Percentiles rank a stretch among this genome's conserved stretches.
phyloP scores from a whole-genome alignment of 768 basidiomycete genomes.

The Rhodosporidiobolus sp. region DNA sequence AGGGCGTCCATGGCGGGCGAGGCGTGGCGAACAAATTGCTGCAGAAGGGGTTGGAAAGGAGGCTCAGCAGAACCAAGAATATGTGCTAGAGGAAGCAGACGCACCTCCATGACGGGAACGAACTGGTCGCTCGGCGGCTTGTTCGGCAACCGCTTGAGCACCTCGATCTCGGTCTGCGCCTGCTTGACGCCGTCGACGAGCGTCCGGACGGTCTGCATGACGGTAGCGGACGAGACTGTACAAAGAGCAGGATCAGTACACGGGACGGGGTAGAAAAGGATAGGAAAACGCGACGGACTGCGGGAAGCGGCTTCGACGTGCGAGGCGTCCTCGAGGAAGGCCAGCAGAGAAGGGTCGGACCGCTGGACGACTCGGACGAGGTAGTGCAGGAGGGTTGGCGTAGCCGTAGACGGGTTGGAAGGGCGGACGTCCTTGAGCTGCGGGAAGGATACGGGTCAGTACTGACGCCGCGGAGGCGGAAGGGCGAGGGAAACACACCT shows the following conservation, averaged over 20 bases:
- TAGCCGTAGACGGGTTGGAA: conserved; percentile 59
- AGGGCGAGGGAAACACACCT: conserved; percentile 55
- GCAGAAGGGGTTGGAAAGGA: conserved; percentile 45
- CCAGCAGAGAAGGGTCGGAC: conserved; percentile 62
- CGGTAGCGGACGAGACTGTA: conserved; percentile 69
- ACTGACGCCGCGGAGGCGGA: not conserved
- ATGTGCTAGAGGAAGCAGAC: not conserved
- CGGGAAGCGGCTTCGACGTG: conserved; percentile 78
- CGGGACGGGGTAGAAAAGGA: too few relatives aligned
- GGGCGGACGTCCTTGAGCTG: conserved; percentile 70
- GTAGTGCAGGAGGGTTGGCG: conserved; percentile 88
- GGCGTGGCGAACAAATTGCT: conserved; percentile 59
- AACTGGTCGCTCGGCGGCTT: conserved; percentile 60
- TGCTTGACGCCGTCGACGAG: conserved; percentile 60
- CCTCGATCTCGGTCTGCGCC: conserved; percentile 59
- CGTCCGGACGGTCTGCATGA: conserved; percentile 61
- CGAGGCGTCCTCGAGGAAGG: conserved; percentile 74
- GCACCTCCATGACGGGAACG: conserved; percentile 66
- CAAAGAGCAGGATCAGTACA: conserved; percentile 4
- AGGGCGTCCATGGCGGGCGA: conserved; percentile 63
- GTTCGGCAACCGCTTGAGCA: conserved; percentile 48
- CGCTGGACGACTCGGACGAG: conserved; percentile 71
- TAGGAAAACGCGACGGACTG: conserved; percentile 53
- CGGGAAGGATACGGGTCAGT: not conserved
- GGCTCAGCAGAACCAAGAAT: not conserved